Evolutionary conservation across 1,139 yeast species (phyloP).

Genomic region (Pichia sp.): DNA sequence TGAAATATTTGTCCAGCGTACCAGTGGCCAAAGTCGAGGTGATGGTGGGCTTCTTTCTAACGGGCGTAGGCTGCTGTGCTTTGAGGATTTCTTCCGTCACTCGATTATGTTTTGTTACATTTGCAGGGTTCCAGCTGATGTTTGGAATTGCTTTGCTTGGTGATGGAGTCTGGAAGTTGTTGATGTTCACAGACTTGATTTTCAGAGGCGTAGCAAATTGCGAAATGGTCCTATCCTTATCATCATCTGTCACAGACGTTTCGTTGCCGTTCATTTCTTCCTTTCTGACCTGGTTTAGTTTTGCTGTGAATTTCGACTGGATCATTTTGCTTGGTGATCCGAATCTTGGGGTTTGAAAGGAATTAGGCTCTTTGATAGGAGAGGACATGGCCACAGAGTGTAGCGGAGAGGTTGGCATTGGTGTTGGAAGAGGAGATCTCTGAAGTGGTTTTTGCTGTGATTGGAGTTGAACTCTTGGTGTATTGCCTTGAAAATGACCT

Average conservation of each 20-base stretch:
- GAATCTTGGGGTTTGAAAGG: conserved; percentile 9
- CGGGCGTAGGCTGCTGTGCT: conserved; percentile 24
- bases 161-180: conserved; percentile 28
- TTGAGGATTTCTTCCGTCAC: conserved; percentile 24
- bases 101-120: conserved; percentile 20
- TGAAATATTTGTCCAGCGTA: conserved; percentile 74
- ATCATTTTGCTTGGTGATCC: conserved; percentile 6
- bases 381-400: conserved; percentile 12
- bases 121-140: background rate
- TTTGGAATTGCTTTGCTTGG: conserved; percentile 20
- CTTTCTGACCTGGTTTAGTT: background rate
- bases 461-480: background rate
- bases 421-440: conserved; percentile 5
- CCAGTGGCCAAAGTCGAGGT: conserved; percentile 85
- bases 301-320: conserved; percentile 1
- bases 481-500: too few relatives aligned
- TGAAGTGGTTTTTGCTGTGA: background rate
- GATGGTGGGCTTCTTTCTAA: conserved; percentile 41
- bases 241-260: conserved; percentile 5
- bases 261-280: background rate
- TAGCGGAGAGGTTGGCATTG: conserved; percentile 9
- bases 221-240: conserved; percentile 12
- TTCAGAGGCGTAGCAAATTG: conserved; percentile 20
- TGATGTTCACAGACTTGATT: conserved; percentile 10
- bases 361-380: conserved; percentile 8